Conservation (phyloP, 106 monocot species). For the Iris macrosiphon region DNA sequence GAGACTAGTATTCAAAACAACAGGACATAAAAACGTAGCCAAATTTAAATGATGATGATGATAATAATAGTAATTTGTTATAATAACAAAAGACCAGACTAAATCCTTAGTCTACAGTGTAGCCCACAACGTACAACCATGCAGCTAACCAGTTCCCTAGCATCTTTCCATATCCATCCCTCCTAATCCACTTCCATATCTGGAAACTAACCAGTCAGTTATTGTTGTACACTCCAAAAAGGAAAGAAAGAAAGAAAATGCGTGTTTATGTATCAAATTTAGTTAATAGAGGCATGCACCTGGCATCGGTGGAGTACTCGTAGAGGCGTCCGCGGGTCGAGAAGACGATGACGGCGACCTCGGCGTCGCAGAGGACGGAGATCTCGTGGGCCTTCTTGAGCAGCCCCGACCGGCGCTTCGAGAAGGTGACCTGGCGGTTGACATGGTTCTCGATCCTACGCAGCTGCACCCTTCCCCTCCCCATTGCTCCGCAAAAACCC, state of each 20-base stretch:
- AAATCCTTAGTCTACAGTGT: too few species aligned
- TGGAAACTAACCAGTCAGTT: background rate
- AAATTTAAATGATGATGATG: too few species aligned
- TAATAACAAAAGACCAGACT: too few species aligned
- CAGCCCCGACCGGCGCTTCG: constrained; percentile 59
- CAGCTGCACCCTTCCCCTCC: constrained; percentile 48
- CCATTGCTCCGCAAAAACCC: background rate
- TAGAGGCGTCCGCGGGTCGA: constrained; percentile 70
- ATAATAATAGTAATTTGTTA: too few species aligned
- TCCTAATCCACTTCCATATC: background rate
- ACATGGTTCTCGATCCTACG: constrained; percentile 78
- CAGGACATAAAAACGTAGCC: too few species aligned
- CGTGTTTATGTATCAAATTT: background rate
- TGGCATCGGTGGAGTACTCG: constrained; percentile 58
- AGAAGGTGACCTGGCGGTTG: constrained; percentile 74
- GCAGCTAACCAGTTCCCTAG: too few species aligned
- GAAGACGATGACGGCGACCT: constrained; percentile 78
- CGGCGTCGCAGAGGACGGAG: constrained; percentile 79
- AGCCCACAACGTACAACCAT: too few species aligned
- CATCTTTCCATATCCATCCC: background rate
- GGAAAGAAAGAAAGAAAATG: background rate
- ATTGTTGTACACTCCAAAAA: background rate
- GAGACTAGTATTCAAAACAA: too few species aligned
- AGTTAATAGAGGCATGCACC: constrained; percentile 1
- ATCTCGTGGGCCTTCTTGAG: constrained; percentile 80